Evolutionary conservation across 495 filamentous ascomycete genomes (phyloP), one percentile per base, ranked within the genome.

Genomic region (Penicillium lagena): DNA sequence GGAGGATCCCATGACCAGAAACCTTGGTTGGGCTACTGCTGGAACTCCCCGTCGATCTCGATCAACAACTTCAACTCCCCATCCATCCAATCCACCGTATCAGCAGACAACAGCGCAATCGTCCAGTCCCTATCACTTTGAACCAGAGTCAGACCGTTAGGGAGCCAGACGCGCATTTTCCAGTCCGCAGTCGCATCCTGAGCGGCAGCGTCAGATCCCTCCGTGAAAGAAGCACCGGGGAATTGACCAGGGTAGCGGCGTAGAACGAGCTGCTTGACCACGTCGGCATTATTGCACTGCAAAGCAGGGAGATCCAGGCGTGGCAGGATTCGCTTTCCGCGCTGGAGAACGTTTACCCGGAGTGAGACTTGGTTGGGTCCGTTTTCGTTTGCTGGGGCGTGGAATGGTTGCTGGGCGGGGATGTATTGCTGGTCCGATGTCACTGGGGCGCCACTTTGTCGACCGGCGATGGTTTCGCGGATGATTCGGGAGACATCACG

Each of bases 61-160:
- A 76, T 54, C 29, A 77, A 47, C 42, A 76, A 64, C 41, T 56
- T 68, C 45, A 77, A 49, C n/a, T 70, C 61, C 7, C 66, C 64
- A 45, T 77, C 75, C 71, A 79, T 72, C 74, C 73, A 77, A 12
- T 75, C 74, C n/a, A 65, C 60, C 10, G 65, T 64, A 31, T 63
- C 59, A 9, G 71, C 63, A n/a, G 60, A 57, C 15, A 66, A 51
- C 8, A 75, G 54, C 11, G 67, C 67, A 35, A 71, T 56, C 2
- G 55, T 61, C 75, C 74, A 77, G 13, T 70, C 66, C 35, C 67
- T 66, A 40, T 76, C 68, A 22, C 45, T 63, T 0, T 63, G 50
- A 7, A 76, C 53, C 7, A 49, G 27, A 6, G 61, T 40, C 29
- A 77, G 39, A 4, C 74, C 72, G 35, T 68, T 54, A 0, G 73